phyloP scores from a whole-genome alignment of 2,329 filamentous ascomycete genomes.

The Aspergillus uvarum region DNA sequence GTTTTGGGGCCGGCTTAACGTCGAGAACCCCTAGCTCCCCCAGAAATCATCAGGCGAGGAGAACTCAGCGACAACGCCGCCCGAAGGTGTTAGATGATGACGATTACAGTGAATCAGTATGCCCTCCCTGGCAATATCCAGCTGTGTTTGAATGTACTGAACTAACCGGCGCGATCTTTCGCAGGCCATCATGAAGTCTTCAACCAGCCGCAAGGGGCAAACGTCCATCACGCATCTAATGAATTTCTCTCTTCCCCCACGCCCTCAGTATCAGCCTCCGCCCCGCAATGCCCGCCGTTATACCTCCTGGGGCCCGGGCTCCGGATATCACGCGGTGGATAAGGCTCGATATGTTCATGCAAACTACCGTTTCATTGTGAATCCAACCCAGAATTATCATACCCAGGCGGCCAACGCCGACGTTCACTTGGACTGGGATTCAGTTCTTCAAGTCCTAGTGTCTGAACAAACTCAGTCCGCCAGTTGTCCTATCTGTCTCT shows the following conservation, averaged over 20 bases:
- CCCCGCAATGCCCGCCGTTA: slow-evolving; percentile 65
- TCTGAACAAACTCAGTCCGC: slow-evolving; percentile 85
- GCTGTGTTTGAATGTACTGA: slow-evolving; percentile 12
- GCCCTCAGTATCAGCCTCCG: slow-evolving; percentile 61
- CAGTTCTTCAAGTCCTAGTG: slow-evolving; percentile 86
- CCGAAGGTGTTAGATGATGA: slow-evolving; percentile 78
- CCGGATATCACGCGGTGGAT: slow-evolving; percentile 84
- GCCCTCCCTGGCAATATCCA: slow-evolving; percentile 30
- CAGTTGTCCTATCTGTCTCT: slow-evolving; percentile 92
- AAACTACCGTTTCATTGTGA: slow-evolving; percentile 95
- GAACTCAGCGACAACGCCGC: slow-evolving; percentile 75
- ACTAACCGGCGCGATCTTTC: slow-evolving; percentile 17
- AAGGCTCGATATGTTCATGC: slow-evolving; percentile 92
- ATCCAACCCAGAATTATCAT: slow-evolving; percentile 75
- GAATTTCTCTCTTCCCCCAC: slow-evolving; percentile 80
- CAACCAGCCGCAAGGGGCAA: slow-evolving; percentile 77
- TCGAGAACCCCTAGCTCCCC: slow-evolving; percentile 39
- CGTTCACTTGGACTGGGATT: slow-evolving; percentile 83
- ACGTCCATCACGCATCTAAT: slow-evolving; percentile 96
- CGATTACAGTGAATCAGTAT: slow-evolving; percentile 76
- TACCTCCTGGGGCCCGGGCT: slow-evolving; percentile 80
- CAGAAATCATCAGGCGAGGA: slow-evolving; percentile 72
- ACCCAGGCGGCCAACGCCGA: slow-evolving; percentile 83
- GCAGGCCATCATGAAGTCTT: slow-evolving; percentile 62
- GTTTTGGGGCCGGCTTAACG: slow-evolving; percentile 40